A percentile compares a stretch with the other conserved stretches of the same genome.
phyloP scores from a whole-genome alignment of 441 rosid species.

The Croton laevigatus region DNA sequence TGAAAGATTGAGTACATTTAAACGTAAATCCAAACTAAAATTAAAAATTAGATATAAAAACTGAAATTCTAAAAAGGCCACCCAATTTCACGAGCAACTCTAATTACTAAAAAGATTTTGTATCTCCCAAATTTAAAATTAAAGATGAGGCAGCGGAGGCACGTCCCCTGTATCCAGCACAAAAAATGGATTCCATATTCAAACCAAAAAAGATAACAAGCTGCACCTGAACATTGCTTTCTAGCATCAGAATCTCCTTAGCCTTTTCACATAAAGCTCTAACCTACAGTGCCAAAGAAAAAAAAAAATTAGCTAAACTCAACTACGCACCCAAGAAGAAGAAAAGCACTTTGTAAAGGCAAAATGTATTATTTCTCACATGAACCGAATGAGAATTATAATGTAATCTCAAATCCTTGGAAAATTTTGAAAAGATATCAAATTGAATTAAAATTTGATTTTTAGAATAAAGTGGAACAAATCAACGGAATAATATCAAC shows the following conservation, averaged over 20 bases:
- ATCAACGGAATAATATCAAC: neutral
- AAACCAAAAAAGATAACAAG: neutral
- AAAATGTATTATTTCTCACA: neutral
- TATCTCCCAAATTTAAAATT: neutral
- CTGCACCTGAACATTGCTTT: constrained; percentile 71
- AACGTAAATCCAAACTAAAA: neutral
- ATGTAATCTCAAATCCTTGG: neutral
- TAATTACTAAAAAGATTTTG: neutral
- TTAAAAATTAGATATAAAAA: neutral
- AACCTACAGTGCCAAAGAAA: constrained; percentile 38
- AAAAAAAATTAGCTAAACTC: neutral
- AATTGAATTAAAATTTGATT: neutral
- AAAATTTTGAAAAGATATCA: neutral
- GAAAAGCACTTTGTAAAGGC: neutral
- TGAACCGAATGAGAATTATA: neutral
- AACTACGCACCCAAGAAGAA: neutral
- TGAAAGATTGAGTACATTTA: neutral
- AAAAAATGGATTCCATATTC: neutral
- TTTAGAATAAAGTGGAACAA: neutral
- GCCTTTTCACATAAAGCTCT: constrained; percentile 69
- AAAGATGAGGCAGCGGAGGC: neutral
- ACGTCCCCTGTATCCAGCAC: neutral
- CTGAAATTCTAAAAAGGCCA: neutral
- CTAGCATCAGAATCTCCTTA: constrained; percentile 69
- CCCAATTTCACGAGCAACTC: neutral